These are phyloP conservation scores for Aspergillus japonicus DNA, from an alignment of 2,329 filamentous ascomycete species.

Conservation along the genomic window DNA sequence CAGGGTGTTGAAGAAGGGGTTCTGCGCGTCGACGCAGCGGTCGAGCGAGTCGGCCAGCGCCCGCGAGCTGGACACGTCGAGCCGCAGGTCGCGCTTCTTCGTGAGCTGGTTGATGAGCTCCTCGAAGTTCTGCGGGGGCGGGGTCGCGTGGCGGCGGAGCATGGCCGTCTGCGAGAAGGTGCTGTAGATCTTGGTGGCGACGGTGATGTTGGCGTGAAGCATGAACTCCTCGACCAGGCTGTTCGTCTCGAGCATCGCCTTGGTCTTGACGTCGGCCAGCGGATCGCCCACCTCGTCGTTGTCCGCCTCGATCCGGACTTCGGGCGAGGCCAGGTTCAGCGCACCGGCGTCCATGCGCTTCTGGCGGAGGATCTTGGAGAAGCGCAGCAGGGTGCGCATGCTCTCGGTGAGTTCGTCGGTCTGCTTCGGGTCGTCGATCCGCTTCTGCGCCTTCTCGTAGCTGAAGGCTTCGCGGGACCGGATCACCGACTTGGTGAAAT, in stretches of 20 bases:
- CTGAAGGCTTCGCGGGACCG: slow-evolving; percentile 94
- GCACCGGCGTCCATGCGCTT: slow-evolving; percentile 97
- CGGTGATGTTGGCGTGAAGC: slow-evolving; percentile 95
- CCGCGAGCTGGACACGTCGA: slow-evolving; percentile 81
- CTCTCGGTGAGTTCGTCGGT: slow-evolving; percentile 85
- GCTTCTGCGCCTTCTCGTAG: slow-evolving; percentile 92
- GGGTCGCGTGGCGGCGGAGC: slow-evolving; percentile 84
- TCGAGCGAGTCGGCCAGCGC: slow-evolving; percentile 94
- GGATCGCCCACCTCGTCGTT: slow-evolving; percentile 95
- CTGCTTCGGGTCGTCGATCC: slow-evolving; percentile 85
- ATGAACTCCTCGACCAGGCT: slow-evolving; percentile 99
- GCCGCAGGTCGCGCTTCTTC: slow-evolving; percentile 76
- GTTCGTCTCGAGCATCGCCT: slow-evolving; percentile 90
- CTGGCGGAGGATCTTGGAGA: slow-evolving; percentile 90
- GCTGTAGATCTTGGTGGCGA: slow-evolving; percentile 84
- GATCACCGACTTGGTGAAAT: slow-evolving; percentile 97
- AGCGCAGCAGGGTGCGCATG: slow-evolving; percentile 80
- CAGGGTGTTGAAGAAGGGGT: slow-evolving; percentile 98
- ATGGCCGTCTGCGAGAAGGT: slow-evolving; percentile 94
- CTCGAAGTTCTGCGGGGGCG: slow-evolving; percentile 95
- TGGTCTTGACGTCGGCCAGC: slow-evolving; percentile 86
- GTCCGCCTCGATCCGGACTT: slow-evolving; percentile 93
- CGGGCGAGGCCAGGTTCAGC: slow-evolving; percentile 92
- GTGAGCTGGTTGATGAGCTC: slow-evolving; percentile 88
- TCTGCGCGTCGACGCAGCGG: slow-evolving; percentile 70